phyloP scores from a whole-genome alignment of 2,329 filamentous ascomycete species.

The Paraconiothyrium brasiliense region DNA sequence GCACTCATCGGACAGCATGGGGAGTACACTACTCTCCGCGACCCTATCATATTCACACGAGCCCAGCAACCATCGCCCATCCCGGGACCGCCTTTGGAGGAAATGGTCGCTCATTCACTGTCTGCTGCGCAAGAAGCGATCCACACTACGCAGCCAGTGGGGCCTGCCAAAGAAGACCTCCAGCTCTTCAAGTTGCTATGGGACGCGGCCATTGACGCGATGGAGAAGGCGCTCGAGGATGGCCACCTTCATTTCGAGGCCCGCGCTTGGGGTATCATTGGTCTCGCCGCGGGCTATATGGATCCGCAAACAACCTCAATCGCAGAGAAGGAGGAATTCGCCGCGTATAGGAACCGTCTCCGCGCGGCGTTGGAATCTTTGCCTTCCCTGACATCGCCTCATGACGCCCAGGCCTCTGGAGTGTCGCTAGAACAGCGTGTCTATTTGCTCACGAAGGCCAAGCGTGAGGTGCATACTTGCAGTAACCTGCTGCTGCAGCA shows the following conservation, averaged over 20 bases:
- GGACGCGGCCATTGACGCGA: conserved; percentile 19
- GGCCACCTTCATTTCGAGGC: conserved; percentile 24
- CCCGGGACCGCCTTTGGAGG: conserved; percentile 9
- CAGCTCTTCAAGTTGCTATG: conserved; percentile 27
- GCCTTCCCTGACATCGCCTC: conserved; percentile 18
- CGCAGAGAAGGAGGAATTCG: conserved; percentile 12
- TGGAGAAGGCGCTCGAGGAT: conserved; percentile 24
- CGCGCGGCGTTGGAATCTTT: conserved; percentile 22
- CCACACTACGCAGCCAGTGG: conserved; percentile 21
- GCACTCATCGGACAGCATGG: conserved; percentile 19
- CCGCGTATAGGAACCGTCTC: conserved; percentile 23
- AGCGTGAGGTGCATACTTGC: conserved; percentile 28
- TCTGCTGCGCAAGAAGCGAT: conserved; percentile 32
- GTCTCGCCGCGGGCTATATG: conserved; percentile 30
- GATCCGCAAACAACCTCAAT: background rate
- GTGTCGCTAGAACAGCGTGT: conserved; percentile 13
- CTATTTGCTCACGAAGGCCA: conserved; percentile 18
- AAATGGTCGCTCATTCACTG: conserved; percentile 25
- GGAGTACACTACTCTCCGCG: conserved; percentile 20
- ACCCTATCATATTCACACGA: conserved; percentile 23
- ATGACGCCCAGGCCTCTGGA: background rate
- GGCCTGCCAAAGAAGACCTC: conserved; percentile 25
- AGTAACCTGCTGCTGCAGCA: conserved; percentile 29
- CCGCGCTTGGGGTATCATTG: conserved; percentile 32
- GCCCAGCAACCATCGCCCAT: conserved; percentile 1